A percentile compares a stretch with the other conserved stretches of the same genome.
These are phyloP conservation scores for Pyrenula aspistea DNA, from an alignment of 495 filamentous ascomycete genomes.

Conservation along the genomic window DNA sequence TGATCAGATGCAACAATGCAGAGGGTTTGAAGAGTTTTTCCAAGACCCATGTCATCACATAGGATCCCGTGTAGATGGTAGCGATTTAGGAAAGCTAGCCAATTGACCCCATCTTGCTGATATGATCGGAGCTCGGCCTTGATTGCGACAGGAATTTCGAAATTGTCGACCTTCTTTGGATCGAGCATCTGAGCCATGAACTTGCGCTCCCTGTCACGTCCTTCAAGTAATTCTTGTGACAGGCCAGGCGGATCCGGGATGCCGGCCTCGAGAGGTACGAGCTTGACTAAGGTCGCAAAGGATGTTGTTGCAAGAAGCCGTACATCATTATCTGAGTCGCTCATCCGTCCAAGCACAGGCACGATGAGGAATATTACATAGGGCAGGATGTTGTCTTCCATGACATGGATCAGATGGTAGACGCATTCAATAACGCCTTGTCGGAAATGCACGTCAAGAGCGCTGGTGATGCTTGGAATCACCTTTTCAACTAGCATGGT, in stretches of 20 bases:
- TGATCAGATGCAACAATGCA: slow-evolving; percentile 98
- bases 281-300: slow-evolving; percentile 91
- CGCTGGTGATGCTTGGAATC: slow-evolving; percentile 78
- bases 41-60: slow-evolving; percentile 98
- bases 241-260: slow-evolving; percentile 94
- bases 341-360: slow-evolving; percentile 98
- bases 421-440: slow-evolving; percentile 91
- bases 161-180: slow-evolving; percentile 86
- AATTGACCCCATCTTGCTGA: slow-evolving; percentile 97
- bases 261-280: slow-evolving; percentile 96
- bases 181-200: slow-evolving; percentile 97
- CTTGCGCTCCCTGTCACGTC: slow-evolving; percentile 82
- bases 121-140: slow-evolving; percentile 93
- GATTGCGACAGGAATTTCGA: slow-evolving; percentile 87
- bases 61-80: slow-evolving; percentile 97
- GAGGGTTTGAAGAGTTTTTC: slow-evolving; percentile 92
- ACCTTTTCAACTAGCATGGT: slow-evolving; percentile 91
- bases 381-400: slow-evolving; percentile 91
- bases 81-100: slow-evolving; percentile 94
- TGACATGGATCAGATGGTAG: slow-evolving; percentile 93
- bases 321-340: slow-evolving; percentile 91
- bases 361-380: slow-evolving; percentile 99
- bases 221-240: slow-evolving; percentile 74
- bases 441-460: slow-evolving; percentile 69
- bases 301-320: slow-evolving; percentile 91